Evolutionary conservation across 208 protist genomes (phyloP).

Genomic region (Willaertia magna): DNA sequence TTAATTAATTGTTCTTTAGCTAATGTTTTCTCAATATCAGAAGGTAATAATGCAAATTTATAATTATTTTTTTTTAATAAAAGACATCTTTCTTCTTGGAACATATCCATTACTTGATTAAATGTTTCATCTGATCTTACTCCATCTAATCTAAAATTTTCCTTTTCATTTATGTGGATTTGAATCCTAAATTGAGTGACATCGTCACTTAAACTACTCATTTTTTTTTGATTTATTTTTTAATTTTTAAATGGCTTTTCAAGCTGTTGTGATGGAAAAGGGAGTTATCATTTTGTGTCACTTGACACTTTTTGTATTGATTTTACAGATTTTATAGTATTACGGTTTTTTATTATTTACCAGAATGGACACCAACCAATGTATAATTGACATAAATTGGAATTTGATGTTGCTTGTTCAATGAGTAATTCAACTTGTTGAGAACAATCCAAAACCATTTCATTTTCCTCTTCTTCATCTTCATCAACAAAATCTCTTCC

Average conservation of each 20-base stretch:
- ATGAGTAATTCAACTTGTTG: conserved; percentile 55
- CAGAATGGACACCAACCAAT: conserved; percentile 98
- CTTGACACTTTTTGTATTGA: too few species aligned
- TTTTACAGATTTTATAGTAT: too few species aligned
- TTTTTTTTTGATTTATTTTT: neutral
- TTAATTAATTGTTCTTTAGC: neutral
- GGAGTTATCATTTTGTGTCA: too few species aligned
- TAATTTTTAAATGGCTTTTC: neutral
- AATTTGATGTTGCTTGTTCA: conserved; percentile 86
- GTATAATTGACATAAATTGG: conserved; percentile 97
- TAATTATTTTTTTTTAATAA: neutral
- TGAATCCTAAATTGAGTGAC: neutral
- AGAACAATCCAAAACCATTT: neutral
- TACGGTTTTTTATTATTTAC: conserved; percentile 37
- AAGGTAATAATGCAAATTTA: neutral
- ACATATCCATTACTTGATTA: neutral
- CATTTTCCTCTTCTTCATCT: neutral
- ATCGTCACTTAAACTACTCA: neutral
- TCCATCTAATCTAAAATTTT: neutral
- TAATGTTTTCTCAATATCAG: neutral
- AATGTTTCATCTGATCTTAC: neutral
- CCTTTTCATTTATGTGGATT: neutral
- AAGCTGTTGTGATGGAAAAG: too few species aligned
- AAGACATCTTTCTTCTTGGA: neutral
- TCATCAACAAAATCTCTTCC: conserved; percentile 81